Conservation (phyloP, 2,329 filamentous ascomycete species). For the Scedosporium boydii region DNA sequence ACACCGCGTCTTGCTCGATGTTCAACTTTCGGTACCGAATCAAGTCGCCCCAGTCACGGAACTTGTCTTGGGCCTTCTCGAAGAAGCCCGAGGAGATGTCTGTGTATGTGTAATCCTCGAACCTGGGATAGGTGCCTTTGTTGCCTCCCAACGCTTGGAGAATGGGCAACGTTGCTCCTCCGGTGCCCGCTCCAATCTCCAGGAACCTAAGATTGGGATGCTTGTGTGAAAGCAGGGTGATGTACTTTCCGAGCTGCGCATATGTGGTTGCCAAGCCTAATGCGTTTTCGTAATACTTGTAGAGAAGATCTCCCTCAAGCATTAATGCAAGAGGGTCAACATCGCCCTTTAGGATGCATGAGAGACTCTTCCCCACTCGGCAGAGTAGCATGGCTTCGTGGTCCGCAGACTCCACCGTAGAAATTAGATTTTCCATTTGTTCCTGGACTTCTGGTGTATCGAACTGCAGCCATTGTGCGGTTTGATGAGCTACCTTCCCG, state of each 20-base stretch:
- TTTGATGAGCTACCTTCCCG: neutral
- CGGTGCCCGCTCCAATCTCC: slow-evolving; percentile 30
- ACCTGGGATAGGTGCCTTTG: slow-evolving; percentile 14
- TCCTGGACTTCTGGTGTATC: too few relatives aligned
- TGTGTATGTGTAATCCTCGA: slow-evolving; percentile 26
- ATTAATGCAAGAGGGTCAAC: slow-evolving; percentile 25
- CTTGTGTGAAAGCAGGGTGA: slow-evolving; percentile 10
- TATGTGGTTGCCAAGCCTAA: neutral
- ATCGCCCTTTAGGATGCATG: slow-evolving; percentile 5
- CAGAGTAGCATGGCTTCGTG: neutral
- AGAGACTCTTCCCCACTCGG: neutral
- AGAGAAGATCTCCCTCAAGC: slow-evolving; percentile 23
- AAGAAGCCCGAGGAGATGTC: slow-evolving; percentile 28
- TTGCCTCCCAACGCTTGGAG: slow-evolving; percentile 15
- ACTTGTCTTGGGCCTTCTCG: slow-evolving; percentile 13
- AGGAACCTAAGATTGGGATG: slow-evolving; percentile 23
- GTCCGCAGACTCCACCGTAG: neutral
- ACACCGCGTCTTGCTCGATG: slow-evolving; percentile 2
- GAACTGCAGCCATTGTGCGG: too few relatives aligned
- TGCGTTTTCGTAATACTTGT: slow-evolving; percentile 12
- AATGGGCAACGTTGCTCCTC: slow-evolving; percentile 22
- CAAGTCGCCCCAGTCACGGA: slow-evolving; percentile 1
- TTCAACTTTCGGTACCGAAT: slow-evolving; percentile 18
- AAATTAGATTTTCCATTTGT: too few relatives aligned
- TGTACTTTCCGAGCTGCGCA: slow-evolving; percentile 7